Evolutionary conservation across 106 monocot species (phyloP).

Genomic region (Platanthera zijinensis): DNA sequence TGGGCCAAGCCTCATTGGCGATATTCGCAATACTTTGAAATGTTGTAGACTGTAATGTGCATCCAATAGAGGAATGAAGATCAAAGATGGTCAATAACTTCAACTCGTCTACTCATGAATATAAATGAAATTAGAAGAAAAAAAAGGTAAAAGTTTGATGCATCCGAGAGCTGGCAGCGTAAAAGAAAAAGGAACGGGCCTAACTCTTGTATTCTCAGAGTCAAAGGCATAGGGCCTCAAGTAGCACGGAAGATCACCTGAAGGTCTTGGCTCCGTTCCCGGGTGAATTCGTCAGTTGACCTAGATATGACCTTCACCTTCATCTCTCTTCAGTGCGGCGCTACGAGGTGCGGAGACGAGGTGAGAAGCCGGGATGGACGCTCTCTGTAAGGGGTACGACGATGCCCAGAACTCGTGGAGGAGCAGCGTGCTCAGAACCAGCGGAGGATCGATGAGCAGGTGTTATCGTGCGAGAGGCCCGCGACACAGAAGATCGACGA

Average conservation of each 20-base stretch:
- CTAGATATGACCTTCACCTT: constrained; percentile 94
- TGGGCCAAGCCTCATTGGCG: too few relatives aligned
- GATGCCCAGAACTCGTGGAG: too few relatives aligned
- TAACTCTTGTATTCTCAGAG: background rate
- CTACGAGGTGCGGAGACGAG: background rate
- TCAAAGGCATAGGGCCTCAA: background rate
- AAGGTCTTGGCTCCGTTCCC: constrained; percentile 78
- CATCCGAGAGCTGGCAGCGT: background rate
- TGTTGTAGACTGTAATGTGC: too few relatives aligned
- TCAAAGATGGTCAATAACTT: background rate
- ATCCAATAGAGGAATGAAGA: background rate
- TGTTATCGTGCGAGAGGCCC: too few relatives aligned
- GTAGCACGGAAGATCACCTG: constrained; percentile 30
- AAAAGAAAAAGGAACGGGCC: background rate
- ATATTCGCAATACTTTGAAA: too few relatives aligned
- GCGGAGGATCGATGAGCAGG: too few relatives aligned
- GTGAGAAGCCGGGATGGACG: too few relatives aligned
- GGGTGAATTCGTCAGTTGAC: constrained; percentile 90
- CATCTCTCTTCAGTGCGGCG: constrained; percentile 26
- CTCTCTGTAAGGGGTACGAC: too few relatives aligned
- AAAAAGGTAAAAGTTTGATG: background rate
- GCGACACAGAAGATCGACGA: too few relatives aligned
- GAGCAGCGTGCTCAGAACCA: too few relatives aligned
- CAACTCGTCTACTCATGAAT: background rate
- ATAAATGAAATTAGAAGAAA: background rate